Percentiles rank a stretch among this genome's conserved stretches.
Evolutionary conservation across 495 filamentous ascomycete species (phyloP).

Genomic region (Podospora appendiculata): DNA sequence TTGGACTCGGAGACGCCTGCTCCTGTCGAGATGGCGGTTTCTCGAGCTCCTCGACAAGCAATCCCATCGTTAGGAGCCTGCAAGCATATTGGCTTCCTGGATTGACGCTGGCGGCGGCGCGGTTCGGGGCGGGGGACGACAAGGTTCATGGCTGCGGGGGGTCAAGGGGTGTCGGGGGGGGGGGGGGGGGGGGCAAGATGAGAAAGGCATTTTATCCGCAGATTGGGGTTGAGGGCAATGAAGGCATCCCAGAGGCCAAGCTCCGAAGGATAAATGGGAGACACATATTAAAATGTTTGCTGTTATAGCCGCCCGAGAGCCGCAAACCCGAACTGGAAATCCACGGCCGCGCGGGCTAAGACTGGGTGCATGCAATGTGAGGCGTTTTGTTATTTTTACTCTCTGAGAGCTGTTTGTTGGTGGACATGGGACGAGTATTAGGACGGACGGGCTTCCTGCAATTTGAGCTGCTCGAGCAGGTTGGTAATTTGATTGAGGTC

Average conservation of each 20-base stretch:
- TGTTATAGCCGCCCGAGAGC: conserved; percentile 17
- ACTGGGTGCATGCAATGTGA: too few species aligned
- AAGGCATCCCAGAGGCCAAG: conserved; percentile 8
- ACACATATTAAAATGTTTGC: conserved; percentile 17
- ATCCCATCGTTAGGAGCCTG: too few species aligned
- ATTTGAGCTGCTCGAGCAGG: neutral
- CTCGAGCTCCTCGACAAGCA: too few species aligned
- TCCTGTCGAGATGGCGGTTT: conserved; percentile 3
- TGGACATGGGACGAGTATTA: neutral
- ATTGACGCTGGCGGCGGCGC: neutral
- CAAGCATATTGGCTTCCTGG: neutral
- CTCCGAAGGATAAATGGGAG: conserved; percentile 21
- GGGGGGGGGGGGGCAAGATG: conserved; percentile 4
- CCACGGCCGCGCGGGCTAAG: too few species aligned
- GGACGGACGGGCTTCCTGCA: neutral
- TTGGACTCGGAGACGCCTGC: conserved; percentile 10
- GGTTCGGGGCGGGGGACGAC: neutral
- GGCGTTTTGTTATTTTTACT: too few species aligned
- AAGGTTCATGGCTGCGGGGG: neutral
- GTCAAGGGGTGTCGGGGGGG: neutral
- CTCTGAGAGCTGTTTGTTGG: too few species aligned
- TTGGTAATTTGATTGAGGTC: neutral
- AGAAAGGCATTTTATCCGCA: conserved; percentile 22
- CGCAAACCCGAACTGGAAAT: conserved; percentile 13
- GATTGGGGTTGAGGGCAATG: conserved; percentile 14